Evolutionary conservation across 768 basidiomycete genomes (phyloP).

Genomic region (Phlebiopsis flavidoalba): DNA sequence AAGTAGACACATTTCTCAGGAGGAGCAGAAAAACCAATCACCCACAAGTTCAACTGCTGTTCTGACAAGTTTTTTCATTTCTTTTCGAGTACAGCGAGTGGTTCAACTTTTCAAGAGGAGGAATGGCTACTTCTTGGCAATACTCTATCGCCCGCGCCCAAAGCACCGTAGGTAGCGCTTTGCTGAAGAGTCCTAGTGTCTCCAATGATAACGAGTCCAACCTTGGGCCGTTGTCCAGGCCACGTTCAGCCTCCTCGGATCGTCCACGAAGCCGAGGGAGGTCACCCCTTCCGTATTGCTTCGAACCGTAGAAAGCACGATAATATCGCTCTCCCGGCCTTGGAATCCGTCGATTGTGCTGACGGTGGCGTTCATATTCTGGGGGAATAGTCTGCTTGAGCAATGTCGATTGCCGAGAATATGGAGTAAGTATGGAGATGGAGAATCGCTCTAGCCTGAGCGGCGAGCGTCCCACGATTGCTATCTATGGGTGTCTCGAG

Average conservation of each 20-base stretch:
- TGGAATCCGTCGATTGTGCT: slow-evolving; percentile 64
- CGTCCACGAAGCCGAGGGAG: slow-evolving; percentile 66
- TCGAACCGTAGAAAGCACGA: slow-evolving; percentile 62
- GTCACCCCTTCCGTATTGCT: slow-evolving; percentile 52
- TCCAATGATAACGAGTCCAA: slow-evolving; percentile 58
- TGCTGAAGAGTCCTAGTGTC: slow-evolving; percentile 42
- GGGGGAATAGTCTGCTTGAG: slow-evolving; percentile 37
- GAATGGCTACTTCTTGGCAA: slow-evolving; percentile 24
- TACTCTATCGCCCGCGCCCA: slow-evolving; percentile 48
- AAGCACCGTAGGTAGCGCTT: slow-evolving; percentile 34
- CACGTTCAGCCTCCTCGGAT: slow-evolving; percentile 56
- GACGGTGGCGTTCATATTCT: slow-evolving; percentile 26
- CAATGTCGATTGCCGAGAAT: slow-evolving; percentile 48
- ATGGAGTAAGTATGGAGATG: slow-evolving; percentile 54
- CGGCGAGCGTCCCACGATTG: neutral
- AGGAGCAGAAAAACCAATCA: too few relatives aligned
- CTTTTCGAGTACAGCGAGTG: too few relatives aligned
- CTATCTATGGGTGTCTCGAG: neutral
- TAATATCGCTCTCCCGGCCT: slow-evolving; percentile 61
- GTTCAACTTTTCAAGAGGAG: slow-evolving; percentile 14
- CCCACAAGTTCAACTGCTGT: too few relatives aligned
- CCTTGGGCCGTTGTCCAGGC: slow-evolving; percentile 64
- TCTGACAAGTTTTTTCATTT: too few relatives aligned
- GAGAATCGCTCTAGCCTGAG: slow-evolving; percentile 3
- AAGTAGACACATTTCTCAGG: too few relatives aligned